Percentiles rank a stretch among this genome's conserved stretches.
Evolutionary conservation across 345 rosid species (phyloP).

Genomic region (Ricinus communis): DNA sequence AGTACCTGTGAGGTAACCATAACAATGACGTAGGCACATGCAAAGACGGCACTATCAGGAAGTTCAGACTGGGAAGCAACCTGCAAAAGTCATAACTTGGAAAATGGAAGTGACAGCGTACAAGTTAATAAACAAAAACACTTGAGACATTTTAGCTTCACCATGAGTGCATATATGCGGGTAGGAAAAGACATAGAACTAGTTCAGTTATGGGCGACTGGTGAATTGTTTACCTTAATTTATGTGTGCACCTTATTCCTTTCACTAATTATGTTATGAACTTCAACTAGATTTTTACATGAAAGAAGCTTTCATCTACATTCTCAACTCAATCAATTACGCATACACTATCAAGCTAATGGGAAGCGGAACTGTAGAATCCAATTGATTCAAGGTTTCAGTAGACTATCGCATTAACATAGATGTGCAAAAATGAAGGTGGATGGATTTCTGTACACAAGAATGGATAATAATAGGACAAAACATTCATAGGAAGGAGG

Average conservation of each 20-base stretch:
- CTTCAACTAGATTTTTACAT: background rate
- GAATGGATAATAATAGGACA: no score
- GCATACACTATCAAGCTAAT: background rate
- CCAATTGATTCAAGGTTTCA: background rate
- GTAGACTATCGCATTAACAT: background rate
- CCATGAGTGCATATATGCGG: background rate
- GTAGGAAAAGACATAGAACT: background rate
- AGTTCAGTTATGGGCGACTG: no score
- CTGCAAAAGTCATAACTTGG: conserved; percentile 37
- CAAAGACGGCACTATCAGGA: conserved; percentile 63
- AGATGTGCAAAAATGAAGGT: no score
- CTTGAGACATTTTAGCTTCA: background rate
- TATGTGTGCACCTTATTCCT: no score
- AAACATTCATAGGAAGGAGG: no score
- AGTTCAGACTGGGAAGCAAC: conserved; percentile 59
- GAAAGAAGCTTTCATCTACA: background rate
- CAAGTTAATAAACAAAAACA: background rate
- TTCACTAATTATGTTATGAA: no score
- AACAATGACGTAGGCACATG: conserved; percentile 68
- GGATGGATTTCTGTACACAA: no score
- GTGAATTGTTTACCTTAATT: no score
- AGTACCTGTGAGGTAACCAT: conserved; percentile 74
- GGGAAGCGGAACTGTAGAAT: background rate
- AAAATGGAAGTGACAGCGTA: background rate
- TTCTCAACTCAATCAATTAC: background rate